These are phyloP conservation scores for Leishmania amazonensis DNA, from an alignment of 208 protist species.

Conservation along the genomic window DNA sequence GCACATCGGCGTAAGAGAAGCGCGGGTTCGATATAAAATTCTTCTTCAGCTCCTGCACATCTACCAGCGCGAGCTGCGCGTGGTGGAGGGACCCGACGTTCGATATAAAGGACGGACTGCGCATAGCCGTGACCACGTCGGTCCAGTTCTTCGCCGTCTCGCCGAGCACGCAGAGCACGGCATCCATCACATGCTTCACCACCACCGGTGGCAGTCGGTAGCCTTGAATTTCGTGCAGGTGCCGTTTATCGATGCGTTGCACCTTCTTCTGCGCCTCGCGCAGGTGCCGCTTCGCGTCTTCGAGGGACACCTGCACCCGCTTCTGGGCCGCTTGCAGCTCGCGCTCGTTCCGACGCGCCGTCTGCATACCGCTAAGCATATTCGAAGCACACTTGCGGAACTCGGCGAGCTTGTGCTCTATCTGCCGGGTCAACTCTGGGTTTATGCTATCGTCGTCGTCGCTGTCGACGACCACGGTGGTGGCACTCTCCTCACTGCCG, in stretches of 20 bases:
- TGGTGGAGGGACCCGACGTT: constrained; percentile 50
- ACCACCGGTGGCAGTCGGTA: constrained; percentile 69
- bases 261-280: constrained; percentile 45
- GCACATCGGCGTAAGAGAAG: constrained; percentile 58
- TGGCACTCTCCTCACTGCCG: neutral
- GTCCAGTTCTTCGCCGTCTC: constrained; percentile 44
- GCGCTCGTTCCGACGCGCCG: constrained; percentile 22
- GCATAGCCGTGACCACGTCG: constrained; percentile 43
- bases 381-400: constrained; percentile 14
- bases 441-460: neutral
- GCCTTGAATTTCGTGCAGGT: constrained; percentile 61
- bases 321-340: constrained; percentile 29
- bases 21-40: constrained; percentile 38
- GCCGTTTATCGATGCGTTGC: constrained; percentile 41
- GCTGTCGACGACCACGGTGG: neutral
- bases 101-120: constrained; percentile 45
- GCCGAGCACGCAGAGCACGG: constrained; percentile 60
- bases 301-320: constrained; percentile 19
- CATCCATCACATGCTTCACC: constrained; percentile 71
- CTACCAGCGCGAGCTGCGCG: constrained; percentile 25
- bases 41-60: constrained; percentile 26
- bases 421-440: constrained; percentile 10
- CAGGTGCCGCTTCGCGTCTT: constrained; percentile 39
- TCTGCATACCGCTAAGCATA: constrained; percentile 12
- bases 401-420: constrained; percentile 27